phyloP scores from a whole-genome alignment of 2,329 filamentous ascomycete species.

The Neonectria ditissima region DNA sequence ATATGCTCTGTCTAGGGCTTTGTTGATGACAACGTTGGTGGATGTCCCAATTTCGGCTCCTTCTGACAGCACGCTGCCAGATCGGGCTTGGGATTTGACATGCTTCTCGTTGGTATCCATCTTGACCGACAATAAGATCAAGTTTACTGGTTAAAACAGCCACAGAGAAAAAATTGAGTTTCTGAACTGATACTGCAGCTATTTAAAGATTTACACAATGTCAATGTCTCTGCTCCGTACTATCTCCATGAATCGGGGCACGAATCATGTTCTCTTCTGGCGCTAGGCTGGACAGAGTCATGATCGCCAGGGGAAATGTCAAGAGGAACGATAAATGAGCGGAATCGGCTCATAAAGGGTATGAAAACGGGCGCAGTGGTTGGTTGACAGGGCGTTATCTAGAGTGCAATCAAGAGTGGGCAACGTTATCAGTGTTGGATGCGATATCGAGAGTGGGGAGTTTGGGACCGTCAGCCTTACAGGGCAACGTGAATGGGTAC shows the following conservation, averaged over 20 bases:
- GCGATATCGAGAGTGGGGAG: slow-evolving; percentile 26
- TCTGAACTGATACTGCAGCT: background rate
- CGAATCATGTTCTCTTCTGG: background rate
- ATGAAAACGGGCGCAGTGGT: slow-evolving; percentile 14
- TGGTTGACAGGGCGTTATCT: background rate
- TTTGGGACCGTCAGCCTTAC: background rate
- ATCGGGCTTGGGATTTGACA: slow-evolving; percentile 1
- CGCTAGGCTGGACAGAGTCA: slow-evolving; percentile 8
- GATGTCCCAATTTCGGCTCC: slow-evolving; percentile 9
- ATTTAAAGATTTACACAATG: slow-evolving; percentile 5
- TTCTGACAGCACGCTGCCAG: slow-evolving; percentile 10
- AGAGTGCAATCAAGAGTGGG: slow-evolving; percentile 20
- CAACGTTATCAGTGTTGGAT: slow-evolving; percentile 6
- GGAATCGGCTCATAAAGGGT: slow-evolving; percentile 4
- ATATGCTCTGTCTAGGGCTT: slow-evolving; percentile 19
- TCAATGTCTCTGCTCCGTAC: no score
- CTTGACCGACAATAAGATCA: background rate
- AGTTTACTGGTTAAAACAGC: background rate
- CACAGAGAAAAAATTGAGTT: background rate
- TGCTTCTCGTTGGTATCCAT: slow-evolving; percentile 20
- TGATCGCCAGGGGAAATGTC: background rate
- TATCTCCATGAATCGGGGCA: background rate
- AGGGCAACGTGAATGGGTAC: background rate
- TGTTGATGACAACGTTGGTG: slow-evolving; percentile 19
- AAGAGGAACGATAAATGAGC: background rate